phyloP scores from a whole-genome alignment of 2,329 filamentous ascomycete species.

The Beauveria varroae region DNA sequence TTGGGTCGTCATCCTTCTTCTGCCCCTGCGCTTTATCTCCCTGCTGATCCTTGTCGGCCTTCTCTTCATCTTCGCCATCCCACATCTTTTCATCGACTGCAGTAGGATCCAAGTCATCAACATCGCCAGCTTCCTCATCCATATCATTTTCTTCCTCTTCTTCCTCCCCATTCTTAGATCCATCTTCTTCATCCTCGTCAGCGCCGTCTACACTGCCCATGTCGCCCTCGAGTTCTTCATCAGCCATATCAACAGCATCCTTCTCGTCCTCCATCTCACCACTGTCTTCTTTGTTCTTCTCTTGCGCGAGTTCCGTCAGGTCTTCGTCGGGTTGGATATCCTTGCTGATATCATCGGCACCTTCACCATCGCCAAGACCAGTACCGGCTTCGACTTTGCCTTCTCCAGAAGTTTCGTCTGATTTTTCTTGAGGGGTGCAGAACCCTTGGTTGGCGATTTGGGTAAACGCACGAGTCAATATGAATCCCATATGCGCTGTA shows the following conservation, averaged over 20 bases:
- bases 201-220: conserved; percentile 58
- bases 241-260: conserved; percentile 85
- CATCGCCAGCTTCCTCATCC: conserved; percentile 84
- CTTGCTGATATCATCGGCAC: conserved; percentile 95
- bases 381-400: conserved; percentile 87
- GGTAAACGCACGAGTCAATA: conserved; percentile 68
- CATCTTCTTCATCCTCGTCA: conserved; percentile 53
- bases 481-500: conserved; percentile 65
- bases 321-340: conserved; percentile 93
- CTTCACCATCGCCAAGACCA: conserved; percentile 89
- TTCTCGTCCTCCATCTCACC: conserved; percentile 70
- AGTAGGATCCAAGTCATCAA: conserved; percentile 82
- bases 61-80: conserved; percentile 72
- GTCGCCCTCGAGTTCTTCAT: conserved; percentile 85
- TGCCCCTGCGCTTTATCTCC: conserved; percentile 65
- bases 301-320: conserved; percentile 81
- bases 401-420: conserved; percentile 59
- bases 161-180: conserved; percentile 54
- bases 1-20: conserved; percentile 56
- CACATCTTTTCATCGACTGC: conserved; percentile 98
- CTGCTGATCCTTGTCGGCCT: conserved; percentile 76
- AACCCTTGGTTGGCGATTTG: conserved; percentile 81
- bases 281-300: conserved; percentile 59
- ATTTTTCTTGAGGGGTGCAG: conserved; percentile 80
- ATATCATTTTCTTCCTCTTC: conserved; percentile 65